phyloP scores from a whole-genome alignment of 2,329 filamentous ascomycete genomes.

The Xylaria sp. region DNA sequence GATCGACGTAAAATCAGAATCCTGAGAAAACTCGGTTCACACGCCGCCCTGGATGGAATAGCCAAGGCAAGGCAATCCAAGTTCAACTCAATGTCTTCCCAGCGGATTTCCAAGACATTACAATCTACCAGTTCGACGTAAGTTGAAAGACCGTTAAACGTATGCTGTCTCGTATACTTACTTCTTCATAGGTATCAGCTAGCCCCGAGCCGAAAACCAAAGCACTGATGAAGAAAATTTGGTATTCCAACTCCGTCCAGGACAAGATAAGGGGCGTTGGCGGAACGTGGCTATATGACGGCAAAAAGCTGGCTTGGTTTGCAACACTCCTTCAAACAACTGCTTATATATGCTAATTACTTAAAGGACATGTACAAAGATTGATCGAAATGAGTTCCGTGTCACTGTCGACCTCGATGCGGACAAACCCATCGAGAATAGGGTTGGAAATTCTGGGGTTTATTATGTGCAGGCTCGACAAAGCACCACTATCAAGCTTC shows the following conservation, averaged over 20 bases:
- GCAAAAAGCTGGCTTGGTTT: conserved; percentile 86
- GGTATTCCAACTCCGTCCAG: conserved; percentile 72
- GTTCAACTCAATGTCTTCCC: conserved; percentile 79
- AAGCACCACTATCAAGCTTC: conserved; percentile 75
- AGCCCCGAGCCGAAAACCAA: conserved; percentile 63
- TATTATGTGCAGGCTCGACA: conserved; percentile 71
- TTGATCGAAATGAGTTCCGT: conserved; percentile 61
- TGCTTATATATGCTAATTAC: conserved; percentile 30
- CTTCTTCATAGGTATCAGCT: conserved; percentile 66
- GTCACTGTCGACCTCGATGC: conserved; percentile 76
- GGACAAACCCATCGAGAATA: conserved; percentile 43
- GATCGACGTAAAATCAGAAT: conserved; percentile 37
- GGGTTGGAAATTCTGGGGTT: conserved; percentile 47
- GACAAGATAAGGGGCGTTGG: conserved; percentile 59
- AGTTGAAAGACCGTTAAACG: conserved; percentile 51
- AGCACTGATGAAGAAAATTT: conserved; percentile 78
- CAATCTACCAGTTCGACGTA: conserved; percentile 87
- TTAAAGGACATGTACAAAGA: conserved; percentile 51
- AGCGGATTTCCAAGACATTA: conserved; percentile 65
- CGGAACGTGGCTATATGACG: conserved; percentile 77
- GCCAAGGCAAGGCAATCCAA: conserved; percentile 61
- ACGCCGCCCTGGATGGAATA: conserved; percentile 66
- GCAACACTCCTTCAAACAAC: conserved; percentile 35
- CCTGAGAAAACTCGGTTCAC: conserved; percentile 50
- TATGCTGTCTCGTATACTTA: neutral